Conservation (phyloP, 2,329 filamentous ascomycete genomes). For the Paecilomyces sp. region DNA sequence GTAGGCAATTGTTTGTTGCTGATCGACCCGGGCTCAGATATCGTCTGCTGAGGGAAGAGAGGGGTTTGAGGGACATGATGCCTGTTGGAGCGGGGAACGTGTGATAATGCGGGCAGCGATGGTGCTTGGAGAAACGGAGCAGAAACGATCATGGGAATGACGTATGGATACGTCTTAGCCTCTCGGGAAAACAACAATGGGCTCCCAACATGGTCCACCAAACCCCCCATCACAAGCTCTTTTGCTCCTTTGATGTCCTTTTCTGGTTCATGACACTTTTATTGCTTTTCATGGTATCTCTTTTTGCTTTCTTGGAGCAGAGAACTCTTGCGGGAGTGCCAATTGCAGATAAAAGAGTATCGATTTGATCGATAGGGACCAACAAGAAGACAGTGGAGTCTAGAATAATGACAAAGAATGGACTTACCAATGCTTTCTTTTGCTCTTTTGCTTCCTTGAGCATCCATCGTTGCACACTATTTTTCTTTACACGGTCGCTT, state of each 20-base stretch:
- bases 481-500: conserved; percentile 76
- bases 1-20: neutral
- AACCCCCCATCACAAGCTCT: neutral
- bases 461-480: conserved; percentile 62
- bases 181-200: neutral
- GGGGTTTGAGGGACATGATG: neutral
- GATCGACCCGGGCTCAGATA: neutral
- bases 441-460: conserved; percentile 59
- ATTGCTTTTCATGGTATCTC: neutral
- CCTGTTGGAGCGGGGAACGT: neutral
- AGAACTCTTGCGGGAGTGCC: neutral
- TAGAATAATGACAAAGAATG: neutral
- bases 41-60: neutral
- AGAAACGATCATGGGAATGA: conserved; percentile 8
- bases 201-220: neutral
- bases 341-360: neutral
- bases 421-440: conserved; percentile 52
- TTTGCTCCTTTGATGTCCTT: neutral
- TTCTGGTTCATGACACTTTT: neutral
- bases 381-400: neutral
- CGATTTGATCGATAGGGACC: neutral
- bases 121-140: neutral
- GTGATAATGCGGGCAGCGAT: conserved; percentile 1
- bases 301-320: neutral
- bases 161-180: neutral